Base-by-base conservation (phyloP, 2,329 filamentous ascomycete genomes). In the Apiospora arundinis region DNA sequence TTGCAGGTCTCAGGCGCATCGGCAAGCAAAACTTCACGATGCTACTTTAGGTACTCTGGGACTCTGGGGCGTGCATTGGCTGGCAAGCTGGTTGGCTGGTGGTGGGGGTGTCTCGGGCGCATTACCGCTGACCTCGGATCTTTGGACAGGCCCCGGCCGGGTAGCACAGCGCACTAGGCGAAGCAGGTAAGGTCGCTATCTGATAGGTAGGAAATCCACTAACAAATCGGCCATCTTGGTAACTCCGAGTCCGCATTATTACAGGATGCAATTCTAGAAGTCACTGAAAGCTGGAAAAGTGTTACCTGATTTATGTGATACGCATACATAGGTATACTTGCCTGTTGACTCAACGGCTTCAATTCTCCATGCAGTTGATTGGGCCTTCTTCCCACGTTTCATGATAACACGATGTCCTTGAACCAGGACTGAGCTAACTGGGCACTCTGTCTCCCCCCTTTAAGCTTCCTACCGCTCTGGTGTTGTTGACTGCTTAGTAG, bases 11-110 rank as follows among this genome's bases (percentile, higher is more conserved):
- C 32, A 12, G 32, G 56, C 56, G 56, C 56, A 63, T 63, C 18
- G 11, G 16, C 32, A 63, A 63, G n/a, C 56, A 63, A 63, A n/a
- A 63, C 56, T 63, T 40, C 28, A 40, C 21, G 56, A 63, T 63
- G 56, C 56, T 63, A 32, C 28, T 37, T 18, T 60, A 32, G 49
- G 49, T 23, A 49, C 46, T 49, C n/a, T n/a, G n/a, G n/a, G n/a
- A n/a, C 8, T 25, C 32, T 32, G 32, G n/a, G 42, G 48, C n/a
- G n/a, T n/a, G n/a, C n/a, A n/a, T n/a, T n/a, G n/a, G n/a, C n/a
- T n/a, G 5, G 4, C 23, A 32, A 16, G 42, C 32, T 9, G 23
- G 12, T 4, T 52, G 14, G 49, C 5, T 25, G 49, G 18, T 60
- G 28, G 52, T 60, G 28, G 52, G 32, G 25, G 49, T 56, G 49